These are phyloP conservation scores for Pythium utonaiense DNA, from an alignment of 352 stramenopile species.

Conservation along the genomic window DNA sequence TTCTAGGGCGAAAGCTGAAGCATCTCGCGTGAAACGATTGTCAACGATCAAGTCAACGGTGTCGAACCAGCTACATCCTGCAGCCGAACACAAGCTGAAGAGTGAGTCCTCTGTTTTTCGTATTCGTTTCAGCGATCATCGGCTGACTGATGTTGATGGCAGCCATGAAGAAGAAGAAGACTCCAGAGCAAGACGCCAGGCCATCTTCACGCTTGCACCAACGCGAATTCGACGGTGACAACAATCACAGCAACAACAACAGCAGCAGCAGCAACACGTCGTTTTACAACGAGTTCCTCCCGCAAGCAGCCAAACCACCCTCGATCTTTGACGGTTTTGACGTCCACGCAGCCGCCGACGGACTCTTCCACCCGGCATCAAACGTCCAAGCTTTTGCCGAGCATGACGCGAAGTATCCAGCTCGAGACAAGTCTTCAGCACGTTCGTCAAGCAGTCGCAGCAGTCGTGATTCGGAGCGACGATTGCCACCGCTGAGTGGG, in stretches of 20 bases:
- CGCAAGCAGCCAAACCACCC: conserved; percentile 12
- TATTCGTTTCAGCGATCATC: background rate
- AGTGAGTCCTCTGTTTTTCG: conserved; percentile 30
- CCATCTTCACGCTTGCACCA: conserved; percentile 26
- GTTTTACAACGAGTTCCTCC: conserved; percentile 30
- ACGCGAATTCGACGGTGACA: conserved; percentile 17
- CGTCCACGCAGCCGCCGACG: conserved; percentile 60
- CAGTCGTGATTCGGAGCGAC: background rate
- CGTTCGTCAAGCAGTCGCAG: background rate
- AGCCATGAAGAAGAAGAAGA: conserved; percentile 26
- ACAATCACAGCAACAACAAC: conserved; percentile 12
- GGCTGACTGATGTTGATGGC: background rate
- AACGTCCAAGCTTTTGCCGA: conserved; percentile 74
- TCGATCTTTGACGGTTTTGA: conserved; percentile 58
- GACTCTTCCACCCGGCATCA: conserved; percentile 73
- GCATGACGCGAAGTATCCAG: conserved; percentile 66
- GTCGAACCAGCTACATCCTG: conserved; percentile 70
- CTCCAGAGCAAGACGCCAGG: conserved; percentile 1
- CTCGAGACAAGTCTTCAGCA: background rate
- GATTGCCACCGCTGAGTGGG: conserved; percentile 18
- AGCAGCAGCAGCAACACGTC: conserved; percentile 8
- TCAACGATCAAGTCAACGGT: conserved; percentile 71
- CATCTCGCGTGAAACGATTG: conserved; percentile 62
- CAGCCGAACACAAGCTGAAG: conserved; percentile 60
- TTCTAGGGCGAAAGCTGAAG: conserved; percentile 66